phyloP scores from a whole-genome alignment of 2,329 filamentous ascomycete genomes.

The Botryosphaeria dothidea region DNA sequence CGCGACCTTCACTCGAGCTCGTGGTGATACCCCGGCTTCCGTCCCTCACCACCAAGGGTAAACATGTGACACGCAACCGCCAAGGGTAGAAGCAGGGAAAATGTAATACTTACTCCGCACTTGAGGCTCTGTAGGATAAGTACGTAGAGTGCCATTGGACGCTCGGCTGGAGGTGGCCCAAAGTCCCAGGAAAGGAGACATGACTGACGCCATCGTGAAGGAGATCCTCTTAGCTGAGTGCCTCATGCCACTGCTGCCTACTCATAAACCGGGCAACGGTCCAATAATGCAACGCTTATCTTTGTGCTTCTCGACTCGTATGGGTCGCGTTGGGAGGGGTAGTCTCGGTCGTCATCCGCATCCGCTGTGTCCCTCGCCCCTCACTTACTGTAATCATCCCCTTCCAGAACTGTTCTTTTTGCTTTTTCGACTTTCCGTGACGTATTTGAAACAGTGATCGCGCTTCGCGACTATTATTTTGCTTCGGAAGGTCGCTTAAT shows the following conservation, averaged over 20 bases:
- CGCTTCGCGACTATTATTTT: background rate
- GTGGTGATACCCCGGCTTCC: background rate
- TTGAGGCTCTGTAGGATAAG: conserved; percentile 9
- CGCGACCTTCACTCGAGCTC: background rate
- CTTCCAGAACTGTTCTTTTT: background rate
- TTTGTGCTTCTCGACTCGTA: background rate
- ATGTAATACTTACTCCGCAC: background rate
- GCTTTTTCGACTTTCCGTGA: background rate
- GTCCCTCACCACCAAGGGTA: background rate
- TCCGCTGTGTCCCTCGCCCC: background rate
- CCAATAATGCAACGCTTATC: conserved; percentile 8
- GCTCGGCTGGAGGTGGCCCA: background rate
- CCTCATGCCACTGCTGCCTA: conserved; percentile 4
- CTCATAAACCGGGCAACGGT: background rate
- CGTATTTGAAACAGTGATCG: background rate
- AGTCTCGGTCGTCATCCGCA: background rate
- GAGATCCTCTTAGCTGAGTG: background rate
- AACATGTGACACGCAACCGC: background rate
- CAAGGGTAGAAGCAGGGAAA: background rate
- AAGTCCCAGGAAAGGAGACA: background rate
- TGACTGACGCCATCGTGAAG: conserved; percentile 8
- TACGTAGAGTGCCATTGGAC: background rate
- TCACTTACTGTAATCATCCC: background rate
- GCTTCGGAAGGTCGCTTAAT: background rate
- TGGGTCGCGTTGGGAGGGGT: background rate